Percentiles rank a stretch among this genome's conserved stretches.
These are phyloP conservation scores for Capronia coronata DNA, from an alignment of 2,329 filamentous ascomycete species.

Conservation along the genomic window DNA sequence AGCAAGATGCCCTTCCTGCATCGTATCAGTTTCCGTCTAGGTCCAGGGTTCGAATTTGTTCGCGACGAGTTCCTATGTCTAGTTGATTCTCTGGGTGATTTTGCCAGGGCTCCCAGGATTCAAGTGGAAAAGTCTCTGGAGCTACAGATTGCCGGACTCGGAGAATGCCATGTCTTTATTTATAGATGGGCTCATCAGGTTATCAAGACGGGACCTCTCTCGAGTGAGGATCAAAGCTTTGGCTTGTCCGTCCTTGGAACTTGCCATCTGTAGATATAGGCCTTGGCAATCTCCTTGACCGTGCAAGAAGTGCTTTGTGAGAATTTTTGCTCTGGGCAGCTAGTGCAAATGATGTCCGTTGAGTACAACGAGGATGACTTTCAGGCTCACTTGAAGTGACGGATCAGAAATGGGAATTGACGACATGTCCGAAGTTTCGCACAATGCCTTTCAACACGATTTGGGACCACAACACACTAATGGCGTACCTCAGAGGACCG, in stretches of 20 bases:
- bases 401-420: constrained; percentile 14
- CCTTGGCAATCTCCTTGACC: background rate
- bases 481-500: background rate
- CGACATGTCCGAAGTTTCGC: constrained; percentile 1
- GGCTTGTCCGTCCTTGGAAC: constrained; percentile 64
- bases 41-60: constrained; percentile 23
- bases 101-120: constrained; percentile 6
- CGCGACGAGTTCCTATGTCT: constrained; percentile 16
- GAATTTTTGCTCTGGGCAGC: constrained; percentile 12
- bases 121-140: constrained; percentile 6
- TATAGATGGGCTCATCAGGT: constrained; percentile 25
- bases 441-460: constrained; percentile 6
- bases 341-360: constrained; percentile 9
- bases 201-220: constrained; percentile 68
- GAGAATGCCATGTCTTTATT: background rate
- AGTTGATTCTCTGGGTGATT: constrained; percentile 7
- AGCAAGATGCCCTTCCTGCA: constrained; percentile 9
- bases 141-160: constrained; percentile 4
- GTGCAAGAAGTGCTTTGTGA: constrained; percentile 14
- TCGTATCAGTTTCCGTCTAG: constrained; percentile 6
- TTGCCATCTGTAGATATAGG: constrained; percentile 27
- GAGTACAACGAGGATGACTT: constrained; percentile 22
- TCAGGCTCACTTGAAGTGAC: constrained; percentile 22
- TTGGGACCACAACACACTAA: background rate
- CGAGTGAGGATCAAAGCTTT: constrained; percentile 89